Evolutionary conservation across 306 rosid genomes (phyloP).

Genomic region (Citrullus amarus): DNA sequence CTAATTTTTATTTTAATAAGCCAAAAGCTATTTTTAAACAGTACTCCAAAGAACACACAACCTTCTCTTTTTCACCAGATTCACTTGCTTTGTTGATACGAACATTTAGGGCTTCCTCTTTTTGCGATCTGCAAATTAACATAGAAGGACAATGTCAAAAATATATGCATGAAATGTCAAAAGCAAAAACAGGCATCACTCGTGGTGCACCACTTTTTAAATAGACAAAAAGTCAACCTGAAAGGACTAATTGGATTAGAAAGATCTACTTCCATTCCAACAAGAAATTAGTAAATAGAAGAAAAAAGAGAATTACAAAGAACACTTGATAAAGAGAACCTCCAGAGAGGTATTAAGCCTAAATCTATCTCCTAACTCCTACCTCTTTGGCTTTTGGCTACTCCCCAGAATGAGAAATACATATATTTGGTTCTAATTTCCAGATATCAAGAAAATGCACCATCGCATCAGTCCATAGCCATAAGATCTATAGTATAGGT

Average conservation of each 20-base stretch:
- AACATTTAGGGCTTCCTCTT: slow-evolving; percentile 88
- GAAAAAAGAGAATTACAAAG: not conserved
- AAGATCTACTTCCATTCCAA: not conserved
- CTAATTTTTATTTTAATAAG: not conserved
- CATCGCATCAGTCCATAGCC: not conserved
- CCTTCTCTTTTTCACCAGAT: slow-evolving; percentile 86
- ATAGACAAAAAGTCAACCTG: not conserved
- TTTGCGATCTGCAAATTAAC: slow-evolving; percentile 47
- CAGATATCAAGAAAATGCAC: not conserved
- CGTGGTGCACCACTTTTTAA: not conserved
- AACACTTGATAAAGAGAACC: not conserved
- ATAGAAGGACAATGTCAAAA: not conserved
- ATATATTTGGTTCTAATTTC: not conserved
- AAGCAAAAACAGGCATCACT: not conserved
- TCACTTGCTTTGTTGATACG: slow-evolving; percentile 64
- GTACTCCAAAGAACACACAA: slow-evolving; percentile 18
- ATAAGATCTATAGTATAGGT: not conserved
- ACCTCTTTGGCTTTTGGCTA: not conserved
- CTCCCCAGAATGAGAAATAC: not conserved
- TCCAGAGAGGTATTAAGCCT: not conserved
- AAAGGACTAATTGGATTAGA: not conserved
- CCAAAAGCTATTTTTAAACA: slow-evolving; percentile 9
- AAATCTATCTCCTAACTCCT: not conserved
- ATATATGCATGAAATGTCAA: slow-evolving; percentile 11
- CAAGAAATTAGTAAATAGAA: not conserved